Evolutionary conservation across 176 grass and related monocot genomes (phyloP), one percentile per base, ranked within the genome.

Genomic region (Oryza nivara): DNA sequence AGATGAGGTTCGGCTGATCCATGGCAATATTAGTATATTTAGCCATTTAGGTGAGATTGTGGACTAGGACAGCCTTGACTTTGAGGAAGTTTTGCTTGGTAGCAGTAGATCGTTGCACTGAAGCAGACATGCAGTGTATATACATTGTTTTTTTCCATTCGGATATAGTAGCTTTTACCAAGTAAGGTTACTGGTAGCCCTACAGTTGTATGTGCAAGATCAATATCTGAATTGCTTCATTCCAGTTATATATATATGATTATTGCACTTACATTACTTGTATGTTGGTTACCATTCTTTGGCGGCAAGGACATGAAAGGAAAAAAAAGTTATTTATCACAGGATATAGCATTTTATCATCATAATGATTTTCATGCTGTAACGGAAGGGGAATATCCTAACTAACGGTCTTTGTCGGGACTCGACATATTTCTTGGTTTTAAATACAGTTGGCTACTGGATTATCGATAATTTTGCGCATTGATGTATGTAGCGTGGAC

Each of bases 41-140:
- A 32, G 30, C 30, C 30, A 32, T 32, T 32, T 72, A 4, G 44
- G 44, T 9, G 44, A 45, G 34, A 66, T 13, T 56, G 58, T 40
- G 43, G 38, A 16, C 17, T 86, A 90, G 46, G 35, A 49, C 36
- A 79, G 70, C 20, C 26, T 38, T 82, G 23, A 47, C 65, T 77
- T 38, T n/a, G 49, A 77, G 9, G 2, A 76, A 87, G 17, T 91
- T 91, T 84, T 87, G 63, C 44, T 81, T 80, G 43, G 66, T 44
- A 75, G 49, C 79, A 78, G 35, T 78, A 74, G 30, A 32, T 86
- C n/a, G 47, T 79, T 44, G 64, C 32, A 70, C 49, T 58, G 28
- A 83, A 65, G 75, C 56, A 83, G 75, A 60, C 11, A 69, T 8
- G 74, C 84, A 54, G 75, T 90, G 89, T 90, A 90, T 8, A 90